Evolutionary conservation across 768 basidiomycete species (phyloP).

Genomic region (Termitomyces sp.): DNA sequence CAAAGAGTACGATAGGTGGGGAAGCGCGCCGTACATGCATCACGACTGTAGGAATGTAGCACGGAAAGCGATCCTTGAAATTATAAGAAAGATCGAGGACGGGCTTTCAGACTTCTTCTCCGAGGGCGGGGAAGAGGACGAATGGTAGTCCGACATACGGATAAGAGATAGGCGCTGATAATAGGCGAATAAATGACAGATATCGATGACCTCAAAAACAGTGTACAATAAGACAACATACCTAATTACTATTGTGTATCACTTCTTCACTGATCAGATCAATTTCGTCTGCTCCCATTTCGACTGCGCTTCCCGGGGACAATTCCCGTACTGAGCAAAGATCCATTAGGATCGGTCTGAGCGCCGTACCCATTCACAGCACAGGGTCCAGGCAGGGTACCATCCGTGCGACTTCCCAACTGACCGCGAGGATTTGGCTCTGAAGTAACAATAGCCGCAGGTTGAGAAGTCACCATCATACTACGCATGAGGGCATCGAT

Average conservation of each 20-base stretch:
- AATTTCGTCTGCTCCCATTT: constrained; percentile 14
- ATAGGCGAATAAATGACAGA: background rate
- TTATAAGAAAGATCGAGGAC: constrained; percentile 52
- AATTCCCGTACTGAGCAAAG: constrained; percentile 4
- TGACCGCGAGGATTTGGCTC: constrained; percentile 1
- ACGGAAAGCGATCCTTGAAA: constrained; percentile 48
- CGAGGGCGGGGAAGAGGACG: constrained; percentile 18
- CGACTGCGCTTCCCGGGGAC: constrained; percentile 18
- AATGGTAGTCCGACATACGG: background rate
- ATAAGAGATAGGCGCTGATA: background rate
- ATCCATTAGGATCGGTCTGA: constrained; percentile 6
- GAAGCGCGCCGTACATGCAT: constrained; percentile 74
- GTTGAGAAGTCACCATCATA: constrained; percentile 40
- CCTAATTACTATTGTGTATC: background rate
- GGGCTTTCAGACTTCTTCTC: constrained; percentile 60
- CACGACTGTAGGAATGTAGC: constrained; percentile 63
- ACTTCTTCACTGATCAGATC: background rate
- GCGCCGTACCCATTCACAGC: constrained; percentile 21
- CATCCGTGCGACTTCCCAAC: constrained; percentile 12
- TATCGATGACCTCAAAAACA: background rate
- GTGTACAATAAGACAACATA: constrained; percentile 1
- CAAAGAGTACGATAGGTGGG: constrained; percentile 68
- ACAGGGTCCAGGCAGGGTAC: constrained; percentile 28
- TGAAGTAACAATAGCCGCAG: constrained; percentile 6
- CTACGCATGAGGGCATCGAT: constrained; percentile 46